phyloP scores from a whole-genome alignment of 768 basidiomycete genomes.

The Rhodotorula graminis region DNA sequence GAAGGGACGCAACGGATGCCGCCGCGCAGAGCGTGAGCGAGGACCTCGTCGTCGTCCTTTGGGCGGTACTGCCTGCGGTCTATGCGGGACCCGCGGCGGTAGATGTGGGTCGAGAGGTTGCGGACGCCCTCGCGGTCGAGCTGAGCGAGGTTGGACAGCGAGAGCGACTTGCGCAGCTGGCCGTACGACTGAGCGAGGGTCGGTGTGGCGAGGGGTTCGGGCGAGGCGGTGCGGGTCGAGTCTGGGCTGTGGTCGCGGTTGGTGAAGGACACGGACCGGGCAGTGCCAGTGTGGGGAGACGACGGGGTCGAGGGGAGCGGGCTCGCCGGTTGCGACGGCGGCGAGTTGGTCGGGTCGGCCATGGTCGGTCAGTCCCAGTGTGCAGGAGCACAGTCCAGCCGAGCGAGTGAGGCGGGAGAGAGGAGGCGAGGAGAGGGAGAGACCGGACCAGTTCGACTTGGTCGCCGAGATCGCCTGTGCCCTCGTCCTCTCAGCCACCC shows the following conservation, averaged over 20 bases:
- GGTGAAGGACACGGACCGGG: background rate
- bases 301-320: background rate
- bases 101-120: slow-evolving; percentile 56
- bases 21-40: slow-evolving; percentile 66
- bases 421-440: no score
- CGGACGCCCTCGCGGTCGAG: slow-evolving; percentile 67
- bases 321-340: no score
- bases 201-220: slow-evolving; percentile 35
- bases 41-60: slow-evolving; percentile 59
- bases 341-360: background rate
- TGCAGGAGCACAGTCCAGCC: no score
- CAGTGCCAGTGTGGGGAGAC: background rate
- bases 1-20: slow-evolving; percentile 60
- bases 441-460: no score
- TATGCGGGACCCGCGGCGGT: slow-evolving; percentile 70
- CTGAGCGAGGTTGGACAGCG: slow-evolving; percentile 77
- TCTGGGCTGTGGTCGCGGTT: background rate
- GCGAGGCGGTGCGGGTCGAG: slow-evolving; percentile 8
- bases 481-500: background rate
- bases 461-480: no score
- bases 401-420: no score
- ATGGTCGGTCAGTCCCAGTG: background rate
- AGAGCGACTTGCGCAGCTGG: slow-evolving; percentile 44
- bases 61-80: slow-evolving; percentile 65
- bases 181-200: slow-evolving; percentile 36